Evolutionary conservation across 345 rosid species (phyloP).

Genomic region (Triadica sebifera): DNA sequence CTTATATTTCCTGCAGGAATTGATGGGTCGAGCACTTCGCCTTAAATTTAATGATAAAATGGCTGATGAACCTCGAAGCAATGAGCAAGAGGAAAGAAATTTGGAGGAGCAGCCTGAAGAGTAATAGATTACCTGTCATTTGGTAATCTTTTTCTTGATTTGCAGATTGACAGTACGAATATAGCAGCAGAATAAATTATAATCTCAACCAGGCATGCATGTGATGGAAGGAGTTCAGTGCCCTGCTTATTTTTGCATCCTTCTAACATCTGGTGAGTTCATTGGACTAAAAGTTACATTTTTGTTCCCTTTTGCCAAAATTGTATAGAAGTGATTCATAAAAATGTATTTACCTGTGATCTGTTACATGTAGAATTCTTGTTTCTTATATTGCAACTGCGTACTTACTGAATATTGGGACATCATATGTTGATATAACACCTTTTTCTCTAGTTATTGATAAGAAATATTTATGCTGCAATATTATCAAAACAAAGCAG

Average conservation of each 20-base stretch:
- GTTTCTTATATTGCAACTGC: too few relatives aligned
- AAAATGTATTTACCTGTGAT: too few relatives aligned
- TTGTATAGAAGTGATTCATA: neutral
- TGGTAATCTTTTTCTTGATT: neutral
- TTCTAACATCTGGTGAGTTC: neutral
- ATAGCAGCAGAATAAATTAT: conserved; percentile 3
- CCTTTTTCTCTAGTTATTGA: too few relatives aligned
- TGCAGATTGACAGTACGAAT: conserved; percentile 9
- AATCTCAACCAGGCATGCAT: conserved; percentile 8
- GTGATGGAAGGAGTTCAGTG: conserved; percentile 5
- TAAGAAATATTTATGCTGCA: too few relatives aligned
- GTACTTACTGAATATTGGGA: too few relatives aligned
- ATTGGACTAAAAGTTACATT: neutral
- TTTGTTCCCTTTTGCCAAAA: neutral
- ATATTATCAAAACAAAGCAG: too few relatives aligned
- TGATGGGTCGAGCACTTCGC: conserved; percentile 76
- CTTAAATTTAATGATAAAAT: conserved; percentile 59
- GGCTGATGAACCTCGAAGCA: conserved; percentile 43
- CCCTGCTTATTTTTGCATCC: conserved; percentile 1
- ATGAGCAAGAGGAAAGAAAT: conserved; percentile 28
- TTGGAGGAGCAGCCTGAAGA: conserved; percentile 32
- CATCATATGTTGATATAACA: too few relatives aligned
- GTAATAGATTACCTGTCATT: conserved; percentile 14
- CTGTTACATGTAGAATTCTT: too few relatives aligned
- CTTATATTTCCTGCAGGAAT: conserved; percentile 46